Evolutionary conservation across 225 moss, liverwort and hornwort genomes (phyloP), one percentile per base, ranked within the genome.

Genomic region (Thuidium tamariscinum): DNA sequence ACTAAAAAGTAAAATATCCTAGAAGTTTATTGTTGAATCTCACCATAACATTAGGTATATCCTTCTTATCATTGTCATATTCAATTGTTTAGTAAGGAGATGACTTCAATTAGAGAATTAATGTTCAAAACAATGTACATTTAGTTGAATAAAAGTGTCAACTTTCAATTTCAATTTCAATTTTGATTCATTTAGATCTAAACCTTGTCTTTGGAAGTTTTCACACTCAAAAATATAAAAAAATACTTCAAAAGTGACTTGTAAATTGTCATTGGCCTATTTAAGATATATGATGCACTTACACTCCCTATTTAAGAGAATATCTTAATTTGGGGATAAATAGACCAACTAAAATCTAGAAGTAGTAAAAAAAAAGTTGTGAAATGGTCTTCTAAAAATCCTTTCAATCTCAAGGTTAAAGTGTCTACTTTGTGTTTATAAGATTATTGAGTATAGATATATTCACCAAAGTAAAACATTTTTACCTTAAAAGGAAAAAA

Each of bases 391-490:
- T 11, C 15, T 17, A 18, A 9, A 16, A 1, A 5, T 46, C 3
- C 7, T n/a, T 0, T 73, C 3, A 74, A 74, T 19, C 20, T 32
- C 4, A 49, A 48, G 20, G 7, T 72, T 21, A 8, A 21, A 1
- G 13, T 13, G 1, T 51, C 2, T 2, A 0, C 5, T 51, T 51
- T 51, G 1, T 13, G 1, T 51, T n/a, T n/a, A n/a, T n/a, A n/a
- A n/a, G n/a, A 3, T 2, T 34, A 19, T 34, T 13, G 49, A 74
- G 2, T 20, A 74, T 18, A 1, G 18, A 72, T 29, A 46, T 11
- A 30, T 11, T 48, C 1, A 11, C 0, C 4, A 5, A 32, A 49
- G 49, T 0, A 11, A 32, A 34, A 19, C 12, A 12, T 2, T 49
- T 49, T 4, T 18, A 74, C 0, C 3, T 51, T 34, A 0, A 1